Evolutionary conservation across 2,329 filamentous ascomycete genomes (phyloP), one percentile per base, ranked within the genome.

Genomic region (Coleophoma eucalyptorum): DNA sequence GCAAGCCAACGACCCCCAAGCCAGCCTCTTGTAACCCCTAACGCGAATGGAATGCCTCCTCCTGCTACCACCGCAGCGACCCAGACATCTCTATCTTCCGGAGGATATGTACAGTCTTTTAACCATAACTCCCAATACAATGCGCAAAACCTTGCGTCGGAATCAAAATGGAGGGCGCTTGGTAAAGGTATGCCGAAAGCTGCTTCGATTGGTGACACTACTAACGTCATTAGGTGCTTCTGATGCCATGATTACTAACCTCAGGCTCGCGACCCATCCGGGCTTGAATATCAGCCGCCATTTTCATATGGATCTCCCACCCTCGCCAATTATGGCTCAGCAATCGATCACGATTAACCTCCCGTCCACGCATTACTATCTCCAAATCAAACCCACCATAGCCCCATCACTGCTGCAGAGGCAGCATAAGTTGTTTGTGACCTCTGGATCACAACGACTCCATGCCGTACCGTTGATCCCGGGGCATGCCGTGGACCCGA

Each of bases 351-450:
- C 89, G 5, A 73, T 94, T 50, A 86, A 83, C 51, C 72, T 94
- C 10, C 83, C 88, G 1, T 69, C 78, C 1, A 79, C 77, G 43
- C 83, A 91, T 60, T 84, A 81, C 58, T 84, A 86, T 52, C 72
- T 96, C 16, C 86, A 91, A 54, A 77, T 96, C 50, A 75, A 81
- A 19, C 84, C 87, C 4, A 79, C 78, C 11, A 74, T 95, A 16
- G 80, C 84, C 1, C 70, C 83, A 8, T 76, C 77, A 33, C 69
- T 89, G 4, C 80, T 84, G 52, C 77, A 81, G 48, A 84, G 89
- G 32, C 83, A 89, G 46, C 90, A 89, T 70, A 90, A 86, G 63
- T 71, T 94, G 34, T 91, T 90, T 64, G 86, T 91, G 33, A 77
- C 83, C 1, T 77, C 87, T 44, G 89, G 92, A 62, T 81, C 78